Conservation (phyloP, 163 green algal species). For the Coccomyxa subellipsoidea region DNA sequence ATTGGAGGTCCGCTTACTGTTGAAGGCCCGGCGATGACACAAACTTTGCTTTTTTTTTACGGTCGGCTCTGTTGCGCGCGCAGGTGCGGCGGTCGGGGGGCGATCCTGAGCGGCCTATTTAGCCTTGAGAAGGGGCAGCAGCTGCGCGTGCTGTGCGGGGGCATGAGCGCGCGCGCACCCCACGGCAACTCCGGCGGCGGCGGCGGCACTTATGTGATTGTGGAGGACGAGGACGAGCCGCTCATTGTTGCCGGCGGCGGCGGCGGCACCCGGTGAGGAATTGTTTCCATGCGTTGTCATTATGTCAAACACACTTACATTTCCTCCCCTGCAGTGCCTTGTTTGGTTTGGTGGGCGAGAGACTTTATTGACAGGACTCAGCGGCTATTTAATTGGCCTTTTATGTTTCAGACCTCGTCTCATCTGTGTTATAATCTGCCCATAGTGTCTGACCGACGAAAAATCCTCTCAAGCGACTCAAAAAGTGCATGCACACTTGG, state of each 20-base stretch:
- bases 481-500: too few relatives aligned
- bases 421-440: too few relatives aligned
- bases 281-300: neutral
- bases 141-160: conserved; percentile 11
- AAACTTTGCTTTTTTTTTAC: too few relatives aligned
- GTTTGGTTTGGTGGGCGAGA: neutral
- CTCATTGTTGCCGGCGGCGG: conserved; percentile 11
- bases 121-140: conserved; percentile 7
- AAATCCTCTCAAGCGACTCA: too few relatives aligned
- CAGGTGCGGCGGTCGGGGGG: conserved; percentile 3
- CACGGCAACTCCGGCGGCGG: conserved; percentile 7
- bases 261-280: conserved; percentile 11
- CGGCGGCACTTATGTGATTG: conserved; percentile 3
- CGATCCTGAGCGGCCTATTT: neutral
- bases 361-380: neutral
- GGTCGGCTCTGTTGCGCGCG: neutral
- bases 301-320: too few relatives aligned
- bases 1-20: too few relatives aligned
- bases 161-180: neutral
- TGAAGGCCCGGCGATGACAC: too few relatives aligned
- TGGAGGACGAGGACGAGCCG: conserved; percentile 7
- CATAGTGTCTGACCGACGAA: too few relatives aligned
- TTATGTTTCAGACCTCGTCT: too few relatives aligned
- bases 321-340: too few relatives aligned
- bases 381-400: neutral